These are phyloP conservation scores for Larix kaempferi DNA, from an alignment of 75 land plant genomes.

Conservation along the genomic window DNA sequence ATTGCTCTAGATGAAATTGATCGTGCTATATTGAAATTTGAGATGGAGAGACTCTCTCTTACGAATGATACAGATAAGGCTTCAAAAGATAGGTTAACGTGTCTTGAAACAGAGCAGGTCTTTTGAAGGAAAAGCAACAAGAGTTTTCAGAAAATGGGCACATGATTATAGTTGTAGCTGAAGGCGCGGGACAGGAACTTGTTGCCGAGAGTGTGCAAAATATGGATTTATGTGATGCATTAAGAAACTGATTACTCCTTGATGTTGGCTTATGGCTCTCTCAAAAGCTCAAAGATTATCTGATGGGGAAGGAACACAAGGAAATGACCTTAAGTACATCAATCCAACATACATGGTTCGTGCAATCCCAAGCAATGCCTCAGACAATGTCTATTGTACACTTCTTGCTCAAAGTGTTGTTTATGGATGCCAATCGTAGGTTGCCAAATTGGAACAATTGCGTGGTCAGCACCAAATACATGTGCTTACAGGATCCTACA, in stretches of 20 bases:
- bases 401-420: slow-evolving; percentile 51
- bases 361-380: slow-evolving; percentile 48
- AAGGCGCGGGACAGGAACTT: slow-evolving; percentile 88
- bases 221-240: slow-evolving; percentile 55
- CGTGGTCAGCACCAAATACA: no score
- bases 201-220: slow-evolving; percentile 52
- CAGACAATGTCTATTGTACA: slow-evolving; percentile 43
- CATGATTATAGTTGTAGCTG: slow-evolving; percentile 87
- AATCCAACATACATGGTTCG: slow-evolving; percentile 65
- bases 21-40: slow-evolving; percentile 59
- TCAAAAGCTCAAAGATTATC: slow-evolving; percentile 52
- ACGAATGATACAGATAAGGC: slow-evolving; percentile 70
- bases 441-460: no score
- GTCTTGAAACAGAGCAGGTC: slow-evolving; percentile 44
- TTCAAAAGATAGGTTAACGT: slow-evolving; percentile 52
- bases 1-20: slow-evolving; percentile 70
- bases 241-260: slow-evolving; percentile 67
- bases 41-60: slow-evolving; percentile 74
- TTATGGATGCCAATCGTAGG: no score
- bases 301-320: slow-evolving; percentile 26
- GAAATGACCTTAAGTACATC: slow-evolving; percentile 63
- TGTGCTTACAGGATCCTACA: no score
- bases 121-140: slow-evolving; percentile 45
- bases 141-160: slow-evolving; percentile 67
- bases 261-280: slow-evolving; percentile 81